Evolutionary conservation across 2,329 filamentous ascomycete species (phyloP), one percentile per base, ranked within the genome.

Genomic region (Nemania diffusa): DNA sequence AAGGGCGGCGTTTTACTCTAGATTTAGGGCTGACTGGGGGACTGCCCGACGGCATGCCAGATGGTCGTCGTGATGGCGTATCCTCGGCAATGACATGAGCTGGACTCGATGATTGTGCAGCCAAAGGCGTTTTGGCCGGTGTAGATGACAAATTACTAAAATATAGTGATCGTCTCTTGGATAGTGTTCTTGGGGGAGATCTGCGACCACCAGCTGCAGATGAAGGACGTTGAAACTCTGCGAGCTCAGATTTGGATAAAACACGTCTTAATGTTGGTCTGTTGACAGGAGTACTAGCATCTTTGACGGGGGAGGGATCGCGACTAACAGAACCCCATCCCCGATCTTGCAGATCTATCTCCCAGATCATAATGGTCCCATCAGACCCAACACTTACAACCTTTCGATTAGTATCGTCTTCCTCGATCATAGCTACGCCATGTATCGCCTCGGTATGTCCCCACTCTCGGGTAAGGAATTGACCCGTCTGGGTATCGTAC

Each of bases 381-480:
- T 96, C 92, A 5, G 91, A 88, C 1, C 91, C 92, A 34, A 92
- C 91, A 71, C 91, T 94, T 59, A 95, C 87, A 48, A 93, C 81
- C 67, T 84, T 86, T 59, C 86, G 85, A 27, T 82, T 80, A 17
- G 84, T 82, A 17, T 87, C 85, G 0, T 85, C 83, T 7, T 84
- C 84, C 62, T 91, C 87, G 11, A 95, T 78, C 20, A 97, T 81
- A 3, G 91, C 87, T 20, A 97, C 89, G 67, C 94, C 94, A 58
- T 92, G 97, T 70, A 99, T 93, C 8, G 94, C 92, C 76, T 97
- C 94, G 0, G 94, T 97, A 73, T 99, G 96, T 0, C 96, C 96
- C 88, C 94, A 97, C 80, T 98, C 96, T 46, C 93, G 89, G 57
- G 94, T 92, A 29, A 98, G 81, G 64, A 99, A 90, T 1, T 83